phyloP scores from a whole-genome alignment of 176 grass and related monocot genomes.

The Puya raimondii region DNA sequence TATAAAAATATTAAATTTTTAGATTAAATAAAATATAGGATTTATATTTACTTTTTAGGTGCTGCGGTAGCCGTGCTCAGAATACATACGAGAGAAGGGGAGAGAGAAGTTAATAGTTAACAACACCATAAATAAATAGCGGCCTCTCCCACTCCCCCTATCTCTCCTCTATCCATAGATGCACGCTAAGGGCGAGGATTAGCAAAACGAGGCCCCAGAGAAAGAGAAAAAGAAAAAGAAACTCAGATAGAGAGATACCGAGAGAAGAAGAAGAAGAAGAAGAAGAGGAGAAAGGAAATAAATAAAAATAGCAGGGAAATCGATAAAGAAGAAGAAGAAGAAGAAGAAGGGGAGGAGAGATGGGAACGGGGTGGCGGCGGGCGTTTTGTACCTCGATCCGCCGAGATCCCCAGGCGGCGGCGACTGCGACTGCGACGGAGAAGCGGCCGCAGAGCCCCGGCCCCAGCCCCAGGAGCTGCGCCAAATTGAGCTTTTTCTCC shows the following conservation, averaged over 20 bases:
- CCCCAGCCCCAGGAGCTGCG: constrained; percentile 24
- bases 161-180: not conserved
- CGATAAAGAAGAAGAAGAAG: not conserved
- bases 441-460: constrained; percentile 9
- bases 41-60: no score
- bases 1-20: no score
- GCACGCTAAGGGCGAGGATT: not conserved
- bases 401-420: constrained; percentile 25
- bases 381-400: constrained; percentile 82
- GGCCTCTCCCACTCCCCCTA: not conserved
- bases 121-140: not conserved
- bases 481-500: constrained; percentile 73
- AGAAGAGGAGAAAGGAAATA: not conserved
- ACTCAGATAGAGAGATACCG: not conserved
- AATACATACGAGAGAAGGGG: not conserved
- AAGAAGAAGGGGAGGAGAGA: constrained; percentile 6
- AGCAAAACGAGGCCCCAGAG: not conserved
- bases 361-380: constrained; percentile 87
- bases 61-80: no score
- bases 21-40: no score
- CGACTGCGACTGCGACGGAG: constrained; percentile 14
- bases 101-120: not conserved
- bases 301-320: not conserved
- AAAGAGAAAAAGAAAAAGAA: not conserved
- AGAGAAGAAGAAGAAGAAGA: not conserved